Evolutionary conservation across 805 yeast species (phyloP), one percentile per base, ranked within the genome.

Genomic region (Isabelozyma gotoi): DNA sequence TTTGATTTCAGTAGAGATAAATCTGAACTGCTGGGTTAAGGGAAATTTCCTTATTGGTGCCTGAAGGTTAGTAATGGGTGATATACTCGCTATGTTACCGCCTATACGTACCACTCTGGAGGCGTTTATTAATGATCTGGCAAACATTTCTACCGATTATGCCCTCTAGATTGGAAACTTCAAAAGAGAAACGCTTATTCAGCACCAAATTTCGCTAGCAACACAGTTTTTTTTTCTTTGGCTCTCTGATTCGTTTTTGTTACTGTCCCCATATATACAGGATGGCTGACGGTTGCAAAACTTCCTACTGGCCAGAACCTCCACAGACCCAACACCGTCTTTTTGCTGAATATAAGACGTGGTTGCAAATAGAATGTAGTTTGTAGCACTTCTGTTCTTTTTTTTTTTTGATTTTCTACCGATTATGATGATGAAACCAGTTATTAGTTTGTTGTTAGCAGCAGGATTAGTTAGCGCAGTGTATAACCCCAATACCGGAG

Each of bases 1-100:
- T 52, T 78, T 81, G 48, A 92, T 86, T 53, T 89, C 96, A 6
- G 83, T 78, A 15, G 95, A 85, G 47, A 94, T 59, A 42, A 75
- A 78, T 57, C 91, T 70, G 12, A 24, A 16, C 16, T 36, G 36
- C 8, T 24, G 19, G 24, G 15, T 10, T 14, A 15, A n/a, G 7
- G 17, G 17, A n/a, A n/a, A 14, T 32, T 15, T 32, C 15, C 34
- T 32, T 32, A 32, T 32, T 32, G 34, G 34, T 14, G 34, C 34
- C 34, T 32, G 2, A 32, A 32, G 7, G 17, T 32, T 32, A 24
- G 29, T 24, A 2, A n/a, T n/a, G 29, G 29, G 7, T 21, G 11
- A 11, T 21, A 21, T 21, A 21, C 11, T 21, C 29, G 7, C 7
- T 21, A 21, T 21, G 29, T 7, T 21, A n/a, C n/a, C n/a, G n/a